Evolutionary conservation across 2,329 filamentous ascomycete genomes (phyloP).

Genomic region (Alternaria sp.): DNA sequence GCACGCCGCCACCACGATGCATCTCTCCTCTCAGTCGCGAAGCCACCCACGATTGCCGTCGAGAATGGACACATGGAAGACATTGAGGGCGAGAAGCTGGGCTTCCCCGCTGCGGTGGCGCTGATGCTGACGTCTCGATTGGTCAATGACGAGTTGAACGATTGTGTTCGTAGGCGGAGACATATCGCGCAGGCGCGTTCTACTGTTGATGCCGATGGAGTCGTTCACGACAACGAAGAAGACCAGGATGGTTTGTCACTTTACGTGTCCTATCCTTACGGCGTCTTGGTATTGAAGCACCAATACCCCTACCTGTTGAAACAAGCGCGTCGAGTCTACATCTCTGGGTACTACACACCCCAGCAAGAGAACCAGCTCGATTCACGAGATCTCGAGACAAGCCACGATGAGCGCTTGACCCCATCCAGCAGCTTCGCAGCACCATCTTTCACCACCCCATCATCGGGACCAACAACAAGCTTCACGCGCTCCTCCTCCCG

Average conservation of each 20-base stretch:
- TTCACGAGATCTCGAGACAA: conserved; percentile 8
- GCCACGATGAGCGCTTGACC: conserved; percentile 18
- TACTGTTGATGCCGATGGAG: background rate
- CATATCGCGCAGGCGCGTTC: conserved; percentile 21
- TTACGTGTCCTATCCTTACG: conserved; percentile 50
- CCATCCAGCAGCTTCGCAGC: conserved; percentile 22
- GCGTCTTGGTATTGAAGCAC: conserved; percentile 49
- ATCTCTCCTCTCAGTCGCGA: conserved; percentile 38
- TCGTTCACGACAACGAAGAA: background rate
- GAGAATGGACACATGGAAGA: conserved; percentile 13
- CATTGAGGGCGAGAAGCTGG: conserved; percentile 17
- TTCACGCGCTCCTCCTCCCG: background rate
- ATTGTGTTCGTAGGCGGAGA: conserved; percentile 35
- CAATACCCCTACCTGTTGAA: conserved; percentile 49
- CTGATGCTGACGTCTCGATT: conserved; percentile 41
- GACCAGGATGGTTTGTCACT: conserved; percentile 46
- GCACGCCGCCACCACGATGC: conserved; percentile 42
- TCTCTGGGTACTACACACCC: conserved; percentile 49
- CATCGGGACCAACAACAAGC: conserved; percentile 4
- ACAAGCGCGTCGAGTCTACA: conserved; percentile 50
- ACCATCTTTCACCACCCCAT: conserved; percentile 11
- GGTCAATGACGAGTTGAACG: conserved; percentile 44
- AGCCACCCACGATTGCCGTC: conserved; percentile 32
- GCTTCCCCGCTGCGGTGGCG: conserved; percentile 31
- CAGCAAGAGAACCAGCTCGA: conserved; percentile 4